Percentiles rank a stretch among this genome's conserved stretches.
Evolutionary conservation across 2,329 filamentous ascomycete genomes (phyloP).

Genomic region (Hymenoscyphus occultus): DNA sequence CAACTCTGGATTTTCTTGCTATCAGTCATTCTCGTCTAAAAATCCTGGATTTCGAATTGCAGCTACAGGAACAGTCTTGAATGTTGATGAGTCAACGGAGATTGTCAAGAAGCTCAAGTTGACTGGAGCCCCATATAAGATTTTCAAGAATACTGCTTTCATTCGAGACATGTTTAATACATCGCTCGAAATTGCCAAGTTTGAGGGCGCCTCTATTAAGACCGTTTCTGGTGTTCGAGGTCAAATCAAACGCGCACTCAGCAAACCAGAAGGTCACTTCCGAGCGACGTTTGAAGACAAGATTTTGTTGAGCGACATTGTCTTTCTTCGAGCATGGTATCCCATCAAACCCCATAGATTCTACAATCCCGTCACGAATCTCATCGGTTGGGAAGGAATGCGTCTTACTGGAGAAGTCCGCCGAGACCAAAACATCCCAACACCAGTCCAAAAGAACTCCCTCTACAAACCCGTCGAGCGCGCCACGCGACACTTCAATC

Average conservation of each 20-base stretch:
- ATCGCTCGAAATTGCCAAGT: slow-evolving; percentile 92
- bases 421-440: slow-evolving; percentile 68
- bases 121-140: slow-evolving; percentile 90
- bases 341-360: slow-evolving; percentile 92
- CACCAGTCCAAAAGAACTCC: slow-evolving; percentile 79
- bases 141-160: slow-evolving; percentile 99
- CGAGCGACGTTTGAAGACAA: slow-evolving; percentile 98
- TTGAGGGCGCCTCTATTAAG: slow-evolving; percentile 92
- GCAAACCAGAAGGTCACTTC: slow-evolving; percentile 93
- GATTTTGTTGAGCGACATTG: slow-evolving; percentile 92
- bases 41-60: slow-evolving; percentile 91
- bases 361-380: slow-evolving; percentile 94
- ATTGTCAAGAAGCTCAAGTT: slow-evolving; percentile 99
- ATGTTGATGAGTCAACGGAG: slow-evolving; percentile 91
- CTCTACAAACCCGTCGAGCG: slow-evolving; percentile 73
- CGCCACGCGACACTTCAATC: slow-evolving; percentile 72
- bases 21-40: slow-evolving; percentile 81
- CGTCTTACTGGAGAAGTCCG: slow-evolving; percentile 90
- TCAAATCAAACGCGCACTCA: slow-evolving; percentile 93
- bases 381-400: slow-evolving; percentile 90
- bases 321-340: slow-evolving; percentile 96
- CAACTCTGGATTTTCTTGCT: slow-evolving; percentile 92
- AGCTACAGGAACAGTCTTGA: slow-evolving; percentile 88
- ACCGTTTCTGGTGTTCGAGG: slow-evolving; percentile 94
- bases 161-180: slow-evolving; percentile 98